Conservation (phyloP, 352 stramenopile species). For the Pythium phragmitis region DNA sequence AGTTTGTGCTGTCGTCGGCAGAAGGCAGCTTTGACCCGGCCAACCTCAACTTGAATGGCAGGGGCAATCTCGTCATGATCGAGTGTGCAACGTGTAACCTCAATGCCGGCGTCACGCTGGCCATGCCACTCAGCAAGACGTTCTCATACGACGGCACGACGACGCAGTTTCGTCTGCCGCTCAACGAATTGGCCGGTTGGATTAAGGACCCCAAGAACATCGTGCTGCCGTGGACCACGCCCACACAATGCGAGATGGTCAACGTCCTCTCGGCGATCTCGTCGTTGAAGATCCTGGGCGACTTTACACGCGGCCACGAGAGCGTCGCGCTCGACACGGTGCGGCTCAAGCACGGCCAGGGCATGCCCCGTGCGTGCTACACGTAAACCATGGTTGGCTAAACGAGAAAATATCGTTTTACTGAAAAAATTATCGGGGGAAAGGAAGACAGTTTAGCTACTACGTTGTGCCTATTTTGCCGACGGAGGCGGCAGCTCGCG, state of each 20-base stretch:
- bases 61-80: conserved; percentile 76
- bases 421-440: neutral
- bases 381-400: conserved; percentile 11
- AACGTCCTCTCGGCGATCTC: conserved; percentile 84
- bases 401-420: neutral
- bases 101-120: conserved; percentile 81
- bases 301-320: conserved; percentile 91
- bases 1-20: conserved; percentile 90
- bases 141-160: conserved; percentile 82
- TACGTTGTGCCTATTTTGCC: neutral
- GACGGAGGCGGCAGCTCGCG: conserved; percentile 41
- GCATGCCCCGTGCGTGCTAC: conserved; percentile 45
- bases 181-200: conserved; percentile 87
- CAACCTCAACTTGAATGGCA: conserved; percentile 74
- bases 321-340: conserved; percentile 89
- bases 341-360: conserved; percentile 52
- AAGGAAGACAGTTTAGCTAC: neutral
- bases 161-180: conserved; percentile 76
- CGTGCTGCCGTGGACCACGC: conserved; percentile 63
- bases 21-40: conserved; percentile 81
- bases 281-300: conserved; percentile 84
- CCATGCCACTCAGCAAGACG: conserved; percentile 74
- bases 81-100: conserved; percentile 84
- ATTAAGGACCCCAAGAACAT: conserved; percentile 91
- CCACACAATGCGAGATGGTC: conserved; percentile 87